phyloP scores from a whole-genome alignment of 352 stramenopile species.

The Phytophthora pistaciae region DNA sequence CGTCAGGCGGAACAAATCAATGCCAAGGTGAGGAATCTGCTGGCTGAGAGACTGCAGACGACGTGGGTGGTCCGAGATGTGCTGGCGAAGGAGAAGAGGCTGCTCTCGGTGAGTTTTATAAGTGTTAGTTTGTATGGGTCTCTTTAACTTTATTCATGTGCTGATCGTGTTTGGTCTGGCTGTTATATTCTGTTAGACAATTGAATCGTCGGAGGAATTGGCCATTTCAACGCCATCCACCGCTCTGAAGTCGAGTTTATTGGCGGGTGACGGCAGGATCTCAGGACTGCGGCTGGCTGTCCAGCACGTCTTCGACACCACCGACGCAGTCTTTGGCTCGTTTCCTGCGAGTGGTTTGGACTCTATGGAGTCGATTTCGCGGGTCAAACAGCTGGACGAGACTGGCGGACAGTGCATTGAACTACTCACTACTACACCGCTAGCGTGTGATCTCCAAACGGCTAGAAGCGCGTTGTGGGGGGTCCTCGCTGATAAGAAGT shows the following conservation, averaged over 20 bases:
- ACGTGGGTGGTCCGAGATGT: slow-evolving; percentile 2
- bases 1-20: slow-evolving; percentile 17
- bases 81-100: slow-evolving; percentile 7
- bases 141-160: neutral
- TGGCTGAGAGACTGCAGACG: slow-evolving; percentile 8
- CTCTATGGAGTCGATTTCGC: slow-evolving; percentile 1
- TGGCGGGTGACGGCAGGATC: neutral
- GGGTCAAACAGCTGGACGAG: slow-evolving; percentile 7
- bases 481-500: slow-evolving; percentile 10
- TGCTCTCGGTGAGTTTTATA: slow-evolving; percentile 5
- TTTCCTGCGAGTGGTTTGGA: slow-evolving; percentile 1
- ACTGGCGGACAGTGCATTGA: slow-evolving; percentile 4
- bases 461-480: slow-evolving; percentile 14
- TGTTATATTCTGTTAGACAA: neutral
- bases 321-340: slow-evolving; percentile 7
- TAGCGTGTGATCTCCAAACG: slow-evolving; percentile 6
- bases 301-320: slow-evolving; percentile 6
- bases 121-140: too few species aligned
- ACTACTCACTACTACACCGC: slow-evolving; percentile 14
- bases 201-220: neutral
- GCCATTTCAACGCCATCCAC: neutral
- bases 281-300: neutral
- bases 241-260: neutral
- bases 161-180: neutral
- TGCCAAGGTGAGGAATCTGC: slow-evolving; percentile 7